Base-by-base conservation (phyloP, 192 early-diverging fungal genomes). In the Funneliformis mosseae region DNA sequence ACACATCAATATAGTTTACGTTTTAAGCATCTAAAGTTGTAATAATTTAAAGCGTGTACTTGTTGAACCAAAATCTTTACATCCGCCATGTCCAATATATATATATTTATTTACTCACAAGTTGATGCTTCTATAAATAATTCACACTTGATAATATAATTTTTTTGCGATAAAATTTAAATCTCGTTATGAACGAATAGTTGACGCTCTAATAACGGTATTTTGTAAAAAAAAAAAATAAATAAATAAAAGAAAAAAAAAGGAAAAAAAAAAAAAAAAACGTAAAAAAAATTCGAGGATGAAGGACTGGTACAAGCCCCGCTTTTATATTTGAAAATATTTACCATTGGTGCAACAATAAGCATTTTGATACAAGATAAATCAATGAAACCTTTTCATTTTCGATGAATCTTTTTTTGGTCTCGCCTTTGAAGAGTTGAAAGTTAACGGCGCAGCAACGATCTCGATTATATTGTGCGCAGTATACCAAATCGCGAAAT, bases 381-480 rank as follows among this genome's bases (percentile, higher is more conserved):
- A 33, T 55, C 5, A 55, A 55, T 55, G 5, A 55, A 55, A 55
- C 18, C 14, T 55, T 55, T 18, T 55, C 18, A 18, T 55, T 55
- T 55, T 55, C 50, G 50, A 55, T 55, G 50, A 55, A 55, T 55
- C 50, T 55, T 55, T 55, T 55, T 55, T 55, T 55, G 50, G 50
- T 55, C 18, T 55, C 50, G 50, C 16, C 14, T 55, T 18, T 18
- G 50, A 55, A 55, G 50, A 55, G 14, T 55, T 55, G 14, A 18
- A 55, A 55, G 18, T 55, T 21, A 16, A 18, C 4, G 16, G 16
- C 14, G 48, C 48, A 55, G 48, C 18, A 14, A 11, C 10, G 14
- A 48, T 14, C 3, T 3, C 3, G 4, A 48, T 48, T 10, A 48
- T 50, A 14, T 18, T 55, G 0, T 12, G 4, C 48, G 48, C 48